Conservation (phyloP, 805 yeast species). For the Lachancea quebecensis region DNA sequence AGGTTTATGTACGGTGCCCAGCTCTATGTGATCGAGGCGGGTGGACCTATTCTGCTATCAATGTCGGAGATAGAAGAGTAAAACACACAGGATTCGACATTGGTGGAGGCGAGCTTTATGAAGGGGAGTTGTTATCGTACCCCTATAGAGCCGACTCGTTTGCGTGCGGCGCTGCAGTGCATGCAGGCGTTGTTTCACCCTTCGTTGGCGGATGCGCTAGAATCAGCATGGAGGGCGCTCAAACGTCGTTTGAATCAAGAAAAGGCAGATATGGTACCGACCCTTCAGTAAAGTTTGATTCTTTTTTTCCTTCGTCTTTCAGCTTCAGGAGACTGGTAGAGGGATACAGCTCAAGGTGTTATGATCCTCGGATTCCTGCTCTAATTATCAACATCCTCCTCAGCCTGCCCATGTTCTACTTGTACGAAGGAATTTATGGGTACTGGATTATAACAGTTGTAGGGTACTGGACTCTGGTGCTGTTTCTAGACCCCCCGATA, state of each 20-base stretch:
- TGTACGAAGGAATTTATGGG: constrained; percentile 40
- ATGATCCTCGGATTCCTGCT: constrained; percentile 59
- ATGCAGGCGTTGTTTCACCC: constrained; percentile 73
- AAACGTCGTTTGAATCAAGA: constrained; percentile 40
- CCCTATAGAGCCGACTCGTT: constrained; percentile 87
- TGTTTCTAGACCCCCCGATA: constrained; percentile 76
- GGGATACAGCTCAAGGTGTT: constrained; percentile 44
- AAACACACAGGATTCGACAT: constrained; percentile 68
- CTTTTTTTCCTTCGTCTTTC: constrained; percentile 72
- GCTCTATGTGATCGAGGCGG: constrained; percentile 78
- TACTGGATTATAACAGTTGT: constrained; percentile 56
- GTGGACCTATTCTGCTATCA: constrained; percentile 65
- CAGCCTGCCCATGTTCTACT: constrained; percentile 55
- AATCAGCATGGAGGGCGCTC: constrained; percentile 49
- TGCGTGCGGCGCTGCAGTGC: constrained; percentile 86
- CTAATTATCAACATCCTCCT: constrained; percentile 51
- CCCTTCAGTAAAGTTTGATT: constrained; percentile 46
- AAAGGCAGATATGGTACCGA: constrained; percentile 48
- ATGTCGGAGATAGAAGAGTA: constrained; percentile 62
- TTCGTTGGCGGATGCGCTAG: constrained; percentile 72
- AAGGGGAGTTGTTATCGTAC: constrained; percentile 34
- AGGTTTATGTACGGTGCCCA: constrained; percentile 68
- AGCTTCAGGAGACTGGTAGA: constrained; percentile 42
- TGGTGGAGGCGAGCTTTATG: constrained; percentile 57
- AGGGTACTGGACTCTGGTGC: constrained; percentile 78